Evolutionary conservation across 768 basidiomycete genomes (phyloP), one percentile per base, ranked within the genome.

Genomic region (Termitomyces sp.): DNA sequence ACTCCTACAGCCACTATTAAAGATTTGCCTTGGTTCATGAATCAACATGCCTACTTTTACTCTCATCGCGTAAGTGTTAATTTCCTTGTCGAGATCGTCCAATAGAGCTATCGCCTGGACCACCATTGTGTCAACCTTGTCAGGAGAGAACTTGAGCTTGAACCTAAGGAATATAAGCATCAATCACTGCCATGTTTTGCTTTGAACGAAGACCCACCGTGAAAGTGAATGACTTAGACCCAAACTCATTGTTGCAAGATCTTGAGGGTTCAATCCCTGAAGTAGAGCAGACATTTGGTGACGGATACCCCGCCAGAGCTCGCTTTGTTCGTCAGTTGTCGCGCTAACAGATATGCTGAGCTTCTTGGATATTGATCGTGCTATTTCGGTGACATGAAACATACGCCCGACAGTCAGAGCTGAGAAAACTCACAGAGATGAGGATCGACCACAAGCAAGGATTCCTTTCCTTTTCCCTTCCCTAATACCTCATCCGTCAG

Each of bases 101-200:
- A 99, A 84, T 32, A 99, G 82, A 7, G 96, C 96, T 70, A 99
- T 98, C 7, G 97, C 97, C 77, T 99, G 97, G 17, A 98, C 91
- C 61, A 99, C 91, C 97, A 99, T 99, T 8, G 96, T 98, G 72
- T 99, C 97, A 51, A 99, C 96, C 77, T 98, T 98, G 79, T 98
- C 97, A 7, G 97, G 96, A 8, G 97, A 98, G 77, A 99, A 98
- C 77, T 99, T 99, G 68, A 99, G 84, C 82, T 98, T 99, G 81
- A 96, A 99, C 62, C 96, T 96, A 43, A 25, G 5, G 31, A 50
- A 10, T 45, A 56, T 14, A 20, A 59, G n/a, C 43, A 31, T 31
- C 8, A 59, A 32, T 9, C 10, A 11, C 47, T 36, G 45, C 37
- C 31, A 2, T 11, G 34, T 31, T 12, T 10, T 38, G 20, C 20